These are phyloP conservation scores for Xylariaceae sp. DNA, from an alignment of 2,329 filamentous ascomycete species.

Conservation along the genomic window DNA sequence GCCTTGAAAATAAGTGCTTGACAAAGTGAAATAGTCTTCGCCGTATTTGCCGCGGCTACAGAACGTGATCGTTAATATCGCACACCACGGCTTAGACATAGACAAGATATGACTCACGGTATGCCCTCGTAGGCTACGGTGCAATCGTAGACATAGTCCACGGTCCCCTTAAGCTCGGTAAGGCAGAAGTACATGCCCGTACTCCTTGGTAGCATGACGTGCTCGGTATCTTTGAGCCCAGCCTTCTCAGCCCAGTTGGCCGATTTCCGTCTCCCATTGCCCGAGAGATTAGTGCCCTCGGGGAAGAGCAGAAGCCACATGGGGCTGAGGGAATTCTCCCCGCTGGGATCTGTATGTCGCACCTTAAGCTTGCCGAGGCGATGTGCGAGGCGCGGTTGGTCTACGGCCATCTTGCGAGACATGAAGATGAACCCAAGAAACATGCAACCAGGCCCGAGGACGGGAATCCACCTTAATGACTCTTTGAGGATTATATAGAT, in stretches of 20 bases:
- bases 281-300: constrained; percentile 82
- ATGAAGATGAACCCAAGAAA: constrained; percentile 92
- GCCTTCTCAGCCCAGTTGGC: constrained; percentile 78
- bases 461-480: constrained; percentile 79
- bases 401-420: constrained; percentile 85
- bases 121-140: constrained; percentile 95
- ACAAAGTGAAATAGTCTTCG: constrained; percentile 88
- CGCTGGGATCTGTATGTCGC: constrained; percentile 57
- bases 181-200: constrained; percentile 83
- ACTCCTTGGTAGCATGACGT: constrained; percentile 78
- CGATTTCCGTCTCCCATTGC: constrained; percentile 73
- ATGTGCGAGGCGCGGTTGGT: constrained; percentile 76
- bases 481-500: constrained; percentile 92
- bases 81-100: neutral
- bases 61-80: constrained; percentile 3
- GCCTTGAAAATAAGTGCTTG: constrained; percentile 86
- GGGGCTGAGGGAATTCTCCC: constrained; percentile 66
- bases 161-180: constrained; percentile 72
- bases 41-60: constrained; percentile 77
- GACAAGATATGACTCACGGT: constrained; percentile 66
- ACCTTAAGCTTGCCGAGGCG: constrained; percentile 73
- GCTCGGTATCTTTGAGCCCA: constrained; percentile 73
- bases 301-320: constrained; percentile 93
- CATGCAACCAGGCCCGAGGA: constrained; percentile 81
- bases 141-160: constrained; percentile 89